phyloP scores from a whole-genome alignment of 2,329 filamentous ascomycete species.

The Fusarium nanum region DNA sequence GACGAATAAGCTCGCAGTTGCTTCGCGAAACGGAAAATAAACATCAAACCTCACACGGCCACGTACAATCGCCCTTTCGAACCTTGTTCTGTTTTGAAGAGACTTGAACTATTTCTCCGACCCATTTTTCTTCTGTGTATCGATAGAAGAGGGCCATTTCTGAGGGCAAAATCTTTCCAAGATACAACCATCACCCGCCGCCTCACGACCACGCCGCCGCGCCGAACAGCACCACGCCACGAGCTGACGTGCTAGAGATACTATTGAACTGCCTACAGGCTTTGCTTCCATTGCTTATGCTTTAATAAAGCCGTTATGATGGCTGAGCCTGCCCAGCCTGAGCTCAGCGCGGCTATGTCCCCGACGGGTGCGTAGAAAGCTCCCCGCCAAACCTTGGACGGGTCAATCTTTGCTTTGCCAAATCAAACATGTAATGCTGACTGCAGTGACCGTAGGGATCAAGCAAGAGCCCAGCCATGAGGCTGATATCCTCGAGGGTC shows the following conservation, averaged over 20 bases:
- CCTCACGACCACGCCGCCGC: conserved; percentile 37
- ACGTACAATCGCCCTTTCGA: not conserved
- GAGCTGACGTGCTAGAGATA: conserved; percentile 31
- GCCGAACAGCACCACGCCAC: conserved; percentile 38
- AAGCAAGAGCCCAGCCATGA: conserved; percentile 57
- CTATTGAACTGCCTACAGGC: conserved; percentile 13
- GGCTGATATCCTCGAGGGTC: conserved; percentile 50
- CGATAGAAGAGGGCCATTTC: conserved; percentile 38
- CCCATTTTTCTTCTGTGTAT: conserved; percentile 54
- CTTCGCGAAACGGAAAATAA: not conserved
- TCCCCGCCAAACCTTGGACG: conserved; percentile 24
- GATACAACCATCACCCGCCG: conserved; percentile 47
- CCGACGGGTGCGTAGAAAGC: conserved; percentile 51
- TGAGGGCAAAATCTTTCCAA: conserved; percentile 55
- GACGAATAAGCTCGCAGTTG: not conserved
- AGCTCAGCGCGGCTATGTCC: conserved; percentile 49
- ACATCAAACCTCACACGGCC: not conserved
- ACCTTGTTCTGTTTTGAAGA: conserved; percentile 23
- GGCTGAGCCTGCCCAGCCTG: conserved; percentile 56
- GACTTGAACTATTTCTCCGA: conserved; percentile 38
- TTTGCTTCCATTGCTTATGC: conserved; percentile 35
- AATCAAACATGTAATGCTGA: conserved; percentile 42
- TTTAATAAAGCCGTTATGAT: conserved; percentile 52
- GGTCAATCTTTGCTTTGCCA: conserved; percentile 17
- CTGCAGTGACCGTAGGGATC: conserved; percentile 48